Percentiles rank a stretch among this genome's conserved stretches.
Evolutionary conservation across 331 rosid genomes (phyloP).

Genomic region (Pyracantha coccinea): DNA sequence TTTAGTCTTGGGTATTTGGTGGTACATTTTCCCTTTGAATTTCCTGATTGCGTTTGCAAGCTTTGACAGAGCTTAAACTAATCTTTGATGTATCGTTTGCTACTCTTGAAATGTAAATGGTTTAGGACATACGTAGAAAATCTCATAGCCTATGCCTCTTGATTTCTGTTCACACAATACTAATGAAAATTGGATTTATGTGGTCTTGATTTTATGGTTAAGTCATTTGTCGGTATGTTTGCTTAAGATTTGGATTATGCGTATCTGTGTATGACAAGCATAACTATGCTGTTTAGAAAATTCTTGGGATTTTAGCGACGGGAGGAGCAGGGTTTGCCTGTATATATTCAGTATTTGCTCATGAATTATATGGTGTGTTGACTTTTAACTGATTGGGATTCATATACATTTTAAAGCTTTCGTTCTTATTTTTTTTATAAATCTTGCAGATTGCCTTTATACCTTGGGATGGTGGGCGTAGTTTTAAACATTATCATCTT

Average conservation of each 20-base stretch:
- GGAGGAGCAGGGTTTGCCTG: not conserved
- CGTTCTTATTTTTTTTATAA: slow-evolving; percentile 9
- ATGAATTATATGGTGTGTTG: not conserved
- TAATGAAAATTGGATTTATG: too few species aligned
- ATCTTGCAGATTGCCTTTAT: slow-evolving; percentile 74
- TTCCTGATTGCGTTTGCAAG: not conserved
- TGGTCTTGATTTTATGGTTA: not conserved
- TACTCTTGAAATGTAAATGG: not conserved
- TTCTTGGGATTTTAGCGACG: not conserved
- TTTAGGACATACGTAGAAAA: not conserved
- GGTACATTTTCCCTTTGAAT: too few species aligned
- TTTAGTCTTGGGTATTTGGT: not conserved
- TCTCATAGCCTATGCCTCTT: not conserved
- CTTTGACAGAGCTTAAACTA: not conserved
- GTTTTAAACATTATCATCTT: slow-evolving; percentile 59
- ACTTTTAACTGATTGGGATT: not conserved
- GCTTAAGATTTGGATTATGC: not conserved
- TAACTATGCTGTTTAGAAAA: not conserved
- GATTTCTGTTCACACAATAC: not conserved
- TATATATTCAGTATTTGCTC: not conserved
- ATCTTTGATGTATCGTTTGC: not conserved
- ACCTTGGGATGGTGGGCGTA: slow-evolving; percentile 79
- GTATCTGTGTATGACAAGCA: not conserved
- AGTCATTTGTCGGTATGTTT: not conserved
- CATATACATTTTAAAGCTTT: not conserved